Base-by-base conservation (phyloP, 192 early-diverging fungal species). In the Podila epigama region DNA sequence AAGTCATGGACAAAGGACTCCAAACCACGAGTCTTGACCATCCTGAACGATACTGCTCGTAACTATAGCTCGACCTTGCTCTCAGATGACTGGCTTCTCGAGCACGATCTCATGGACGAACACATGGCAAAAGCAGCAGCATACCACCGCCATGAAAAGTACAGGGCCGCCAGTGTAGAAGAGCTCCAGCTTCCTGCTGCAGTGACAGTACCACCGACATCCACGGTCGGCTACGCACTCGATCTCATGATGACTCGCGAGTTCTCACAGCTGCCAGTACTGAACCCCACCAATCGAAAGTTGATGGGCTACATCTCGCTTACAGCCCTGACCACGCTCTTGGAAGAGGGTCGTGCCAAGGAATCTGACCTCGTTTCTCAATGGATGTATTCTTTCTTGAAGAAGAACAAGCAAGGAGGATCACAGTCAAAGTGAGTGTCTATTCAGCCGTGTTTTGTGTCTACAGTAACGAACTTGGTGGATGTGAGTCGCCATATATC, bases 231-330 rank as follows among this genome's bases (percentile, higher is more conserved):
- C 1, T 79, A 84, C 13, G 93, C 94, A 6, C 53, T 93, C 22
- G 89, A 89, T 40, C 64, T 93, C 62, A 96, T 96, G 94, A 37
- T 87, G 27, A 86, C 91, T 32, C 81, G 93, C 29, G 93, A 96
- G 55, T 96, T 89, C 79, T 96, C 94, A n/a, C 94, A 96, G 75
- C 66, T 96, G 48, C 94, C 93, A 0, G 92, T 95, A 3, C 82
- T 93, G 33, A 83, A 86, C 61, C 58, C 83, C 0, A 52, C 75
- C 40, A 82, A 87, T 60, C 84, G 89, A 29, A 89, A 92, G 32
- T 79, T 94, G 25, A 75, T 93, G 39, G 94, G 94, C 0, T 93
- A 92, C 63, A 80, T 96, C 58, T 92, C 93, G 5, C 77, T 92
- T 32, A 80, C 87, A 3, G 80, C 88, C 0, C 72, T 90, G 40